A percentile compares a stretch with the other conserved stretches of the same genome.
phyloP scores from a whole-genome alignment of 192 early-diverging fungal species.

The Mortierella antarctica region DNA sequence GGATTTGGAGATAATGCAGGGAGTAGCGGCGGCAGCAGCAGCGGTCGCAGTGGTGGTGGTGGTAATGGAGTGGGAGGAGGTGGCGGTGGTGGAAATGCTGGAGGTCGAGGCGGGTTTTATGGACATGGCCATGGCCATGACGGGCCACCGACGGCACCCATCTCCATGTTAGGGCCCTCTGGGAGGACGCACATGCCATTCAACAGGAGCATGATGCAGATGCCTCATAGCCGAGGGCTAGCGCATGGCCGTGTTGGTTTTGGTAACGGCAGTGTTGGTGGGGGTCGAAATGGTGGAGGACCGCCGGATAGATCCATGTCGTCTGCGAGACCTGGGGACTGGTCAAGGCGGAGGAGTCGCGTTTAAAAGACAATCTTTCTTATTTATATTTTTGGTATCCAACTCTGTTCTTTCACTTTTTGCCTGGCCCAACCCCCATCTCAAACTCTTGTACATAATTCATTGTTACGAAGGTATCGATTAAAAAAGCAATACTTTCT shows the following conservation, averaged over 20 bases:
- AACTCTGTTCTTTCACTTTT: background rate
- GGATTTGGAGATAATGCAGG: constrained; percentile 20
- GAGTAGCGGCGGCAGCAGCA: background rate
- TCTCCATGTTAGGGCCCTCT: constrained; percentile 8
- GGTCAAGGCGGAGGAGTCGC: constrained; percentile 29
- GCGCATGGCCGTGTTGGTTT: constrained; percentile 18
- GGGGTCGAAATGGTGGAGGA: constrained; percentile 10
- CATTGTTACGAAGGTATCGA: too few relatives aligned
- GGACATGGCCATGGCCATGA: constrained; percentile 22
- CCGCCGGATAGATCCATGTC: constrained; percentile 20
- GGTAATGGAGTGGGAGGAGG: constrained; percentile 1
- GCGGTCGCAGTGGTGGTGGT: constrained; percentile 1
- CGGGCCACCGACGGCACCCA: background rate
- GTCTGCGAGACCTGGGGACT: constrained; percentile 27
- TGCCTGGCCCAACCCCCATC: background rate
- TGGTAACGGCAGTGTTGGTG: constrained; percentile 7
- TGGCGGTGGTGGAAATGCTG: background rate
- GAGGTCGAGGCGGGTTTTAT: constrained; percentile 21
- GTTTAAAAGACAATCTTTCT: constrained; percentile 1
- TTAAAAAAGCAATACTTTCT: too few relatives aligned
- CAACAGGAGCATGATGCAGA: constrained; percentile 38
- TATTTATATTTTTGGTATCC: background rate
- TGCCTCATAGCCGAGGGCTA: constrained; percentile 29
- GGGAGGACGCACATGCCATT: constrained; percentile 13
- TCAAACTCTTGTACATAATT: too few relatives aligned